A percentile compares a stretch with the other conserved stretches of the same genome.
Evolutionary conservation across 768 basidiomycete genomes (phyloP).

Genomic region (Kondoa malvinella): DNA sequence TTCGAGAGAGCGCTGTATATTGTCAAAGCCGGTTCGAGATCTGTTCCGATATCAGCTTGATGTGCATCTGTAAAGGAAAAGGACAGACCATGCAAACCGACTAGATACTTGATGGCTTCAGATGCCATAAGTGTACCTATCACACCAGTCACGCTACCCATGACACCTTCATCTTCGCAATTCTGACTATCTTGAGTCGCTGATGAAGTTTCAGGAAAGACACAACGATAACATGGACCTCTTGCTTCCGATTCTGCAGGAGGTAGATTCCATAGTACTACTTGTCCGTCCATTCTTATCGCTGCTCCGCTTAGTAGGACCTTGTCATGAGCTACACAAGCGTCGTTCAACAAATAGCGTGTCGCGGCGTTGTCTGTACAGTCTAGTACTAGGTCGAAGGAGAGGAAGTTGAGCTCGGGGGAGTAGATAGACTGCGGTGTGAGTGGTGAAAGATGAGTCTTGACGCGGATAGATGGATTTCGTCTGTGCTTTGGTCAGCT

Average conservation of each 20-base stretch:
- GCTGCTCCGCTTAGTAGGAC: conserved; percentile 88
- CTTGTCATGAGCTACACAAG: conserved; percentile 53
- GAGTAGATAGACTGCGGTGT: conserved; percentile 24
- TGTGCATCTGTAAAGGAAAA: neutral
- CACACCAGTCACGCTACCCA: conserved; percentile 74
- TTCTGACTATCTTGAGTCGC: conserved; percentile 42
- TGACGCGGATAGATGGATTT: conserved; percentile 52
- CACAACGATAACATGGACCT: conserved; percentile 83
- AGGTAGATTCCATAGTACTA: conserved; percentile 30
- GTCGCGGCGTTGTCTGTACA: conserved; percentile 89
- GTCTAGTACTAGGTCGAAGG: conserved; percentile 67
- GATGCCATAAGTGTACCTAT: conserved; percentile 80
- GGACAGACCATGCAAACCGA: conserved; percentile 25
- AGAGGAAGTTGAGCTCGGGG: conserved; percentile 13
- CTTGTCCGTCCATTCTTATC: conserved; percentile 36
- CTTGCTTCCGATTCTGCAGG: conserved; percentile 26
- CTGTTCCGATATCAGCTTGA: conserved; percentile 33
- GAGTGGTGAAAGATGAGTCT: conserved; percentile 36
- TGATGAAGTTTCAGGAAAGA: conserved; percentile 68
- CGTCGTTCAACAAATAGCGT: conserved; percentile 81
- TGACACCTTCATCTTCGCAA: conserved; percentile 75
- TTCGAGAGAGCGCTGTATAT: conserved; percentile 54
- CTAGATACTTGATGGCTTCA: conserved; percentile 63
- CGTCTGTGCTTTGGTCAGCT: conserved; percentile 38
- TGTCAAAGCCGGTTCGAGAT: conserved; percentile 47